Evolutionary conservation across 306 rosid genomes (phyloP), one percentile per base, ranked within the genome.

Genomic region (Vachellia pachyceras): DNA sequence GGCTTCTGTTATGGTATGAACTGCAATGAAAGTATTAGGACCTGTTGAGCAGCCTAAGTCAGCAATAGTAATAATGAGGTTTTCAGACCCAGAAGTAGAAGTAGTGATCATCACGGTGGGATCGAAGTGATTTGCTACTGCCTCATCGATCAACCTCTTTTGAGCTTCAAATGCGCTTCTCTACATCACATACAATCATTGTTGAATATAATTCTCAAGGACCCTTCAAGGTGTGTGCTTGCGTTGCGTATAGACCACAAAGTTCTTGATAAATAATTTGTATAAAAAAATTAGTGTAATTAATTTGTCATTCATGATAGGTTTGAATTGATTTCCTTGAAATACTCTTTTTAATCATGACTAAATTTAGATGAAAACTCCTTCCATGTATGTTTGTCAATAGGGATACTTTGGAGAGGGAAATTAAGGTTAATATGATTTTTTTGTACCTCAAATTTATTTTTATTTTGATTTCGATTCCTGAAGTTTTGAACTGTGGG

Each of bases 21-120:
- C 37, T 6, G 65, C 54, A 1, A 61, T 5, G 17, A 60, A 80
- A 11, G 87, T 79, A 8, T 69, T 69, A 11, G 87, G 75, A 6
- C 87, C 82, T 4, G 78, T 50, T 6, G 86, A 75, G 67, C 81
- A 84, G 4, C 78, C 86, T 41, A 84, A 58, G 36, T 75, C 81
- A 5, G 81, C 87, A 3, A 84, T 68, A 3, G 55, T 65, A 1
- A 83, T 65, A 1, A 83, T 33, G 22, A 35, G 60, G 35, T 36
- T 42, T 73, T 40, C 18, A 15, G n/a, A 33, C 1, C 29, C 5
- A 46, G 61, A 29, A 29, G 39, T 5, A 13, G 41, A 13, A 4
- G 54, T 5, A 3, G 17, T 7, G 29, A 20, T 55, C 63, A 8
- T 20, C 33, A 29, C 33, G 17, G 15, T 73, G 11, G 68, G 58